A percentile compares a stretch with the other conserved stretches of the same genome.
Evolutionary conservation across 2,329 filamentous ascomycete species (phyloP).

Genomic region (Trichoderma breve): DNA sequence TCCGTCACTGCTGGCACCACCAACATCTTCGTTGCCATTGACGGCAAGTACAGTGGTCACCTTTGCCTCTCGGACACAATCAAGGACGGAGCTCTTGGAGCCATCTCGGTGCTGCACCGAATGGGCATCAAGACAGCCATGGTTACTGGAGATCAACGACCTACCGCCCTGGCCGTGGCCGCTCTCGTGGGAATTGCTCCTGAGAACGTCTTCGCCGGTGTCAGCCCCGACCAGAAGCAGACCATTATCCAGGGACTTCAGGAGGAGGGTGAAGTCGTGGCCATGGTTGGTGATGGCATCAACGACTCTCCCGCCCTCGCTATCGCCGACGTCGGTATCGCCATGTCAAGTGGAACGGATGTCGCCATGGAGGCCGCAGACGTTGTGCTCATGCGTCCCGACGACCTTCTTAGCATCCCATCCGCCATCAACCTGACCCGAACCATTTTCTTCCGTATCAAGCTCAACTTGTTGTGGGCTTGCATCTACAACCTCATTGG

Average conservation of each 20-base stretch:
- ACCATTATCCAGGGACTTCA: constrained; percentile 78
- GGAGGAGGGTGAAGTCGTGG: constrained; percentile 70
- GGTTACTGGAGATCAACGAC: constrained; percentile 86
- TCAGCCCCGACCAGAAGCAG: constrained; percentile 89
- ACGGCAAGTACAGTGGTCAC: constrained; percentile 75
- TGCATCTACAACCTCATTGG: constrained; percentile 91
- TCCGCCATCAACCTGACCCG: constrained; percentile 78
- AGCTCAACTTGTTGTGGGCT: constrained; percentile 88
- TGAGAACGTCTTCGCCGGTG: constrained; percentile 78
- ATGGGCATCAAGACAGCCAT: constrained; percentile 88
- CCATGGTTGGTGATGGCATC: constrained; percentile 98
- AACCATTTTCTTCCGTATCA: constrained; percentile 88
- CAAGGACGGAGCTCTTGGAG: constrained; percentile 79
- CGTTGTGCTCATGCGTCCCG: constrained; percentile 90
- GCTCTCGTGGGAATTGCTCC: constrained; percentile 74
- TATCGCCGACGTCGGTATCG: constrained; percentile 89
- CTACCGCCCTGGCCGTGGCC: constrained; percentile 82
- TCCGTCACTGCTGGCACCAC: constrained; percentile 64
- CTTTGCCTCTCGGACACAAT: constrained; percentile 86
- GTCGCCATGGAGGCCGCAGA: constrained; percentile 97
- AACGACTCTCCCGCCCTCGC: constrained; percentile 96
- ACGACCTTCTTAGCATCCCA: constrained; percentile 90
- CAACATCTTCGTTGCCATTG: constrained; percentile 87
- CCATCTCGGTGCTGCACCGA: constrained; percentile 75
- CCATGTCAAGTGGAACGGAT: constrained; percentile 87